phyloP scores from a whole-genome alignment of 2,329 filamentous ascomycete species.

The Capronia americana region DNA sequence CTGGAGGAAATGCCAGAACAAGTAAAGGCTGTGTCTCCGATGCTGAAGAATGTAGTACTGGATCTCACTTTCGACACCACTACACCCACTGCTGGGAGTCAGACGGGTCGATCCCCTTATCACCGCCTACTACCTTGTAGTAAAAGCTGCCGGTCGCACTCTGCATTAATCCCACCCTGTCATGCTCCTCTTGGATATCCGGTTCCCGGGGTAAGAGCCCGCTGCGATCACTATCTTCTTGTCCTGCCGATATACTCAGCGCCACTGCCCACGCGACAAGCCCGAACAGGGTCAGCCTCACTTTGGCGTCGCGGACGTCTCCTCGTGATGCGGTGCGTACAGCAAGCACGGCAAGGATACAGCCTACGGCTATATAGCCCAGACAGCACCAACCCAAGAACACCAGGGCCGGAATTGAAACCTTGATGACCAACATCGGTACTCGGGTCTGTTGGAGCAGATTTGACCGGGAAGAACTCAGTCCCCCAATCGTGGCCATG shows the following conservation, averaged over 20 bases:
- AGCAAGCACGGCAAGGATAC: slow-evolving; percentile 14
- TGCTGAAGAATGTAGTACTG: too few relatives aligned
- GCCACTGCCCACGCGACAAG: slow-evolving; percentile 7
- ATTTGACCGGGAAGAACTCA: slow-evolving; percentile 15
- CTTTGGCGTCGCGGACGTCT: slow-evolving; percentile 2
- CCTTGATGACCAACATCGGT: slow-evolving; percentile 23
- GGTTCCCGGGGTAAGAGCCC: background rate
- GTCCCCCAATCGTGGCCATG: slow-evolving; percentile 17
- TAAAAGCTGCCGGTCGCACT: background rate
- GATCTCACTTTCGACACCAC: background rate
- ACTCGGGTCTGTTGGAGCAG: slow-evolving; percentile 11
- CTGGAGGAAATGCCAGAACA: too few relatives aligned
- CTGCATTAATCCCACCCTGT: background rate
- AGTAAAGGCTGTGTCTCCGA: too few relatives aligned
- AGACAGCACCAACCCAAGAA: slow-evolving; percentile 19
- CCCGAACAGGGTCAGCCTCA: slow-evolving; percentile 5
- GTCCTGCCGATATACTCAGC: background rate
- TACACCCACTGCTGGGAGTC: background rate
- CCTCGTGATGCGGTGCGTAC: background rate
- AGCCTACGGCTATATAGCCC: slow-evolving; percentile 7
- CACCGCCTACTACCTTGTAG: background rate
- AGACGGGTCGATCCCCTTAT: background rate
- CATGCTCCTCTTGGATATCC: background rate
- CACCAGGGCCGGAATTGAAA: slow-evolving; percentile 17
- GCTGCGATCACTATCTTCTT: background rate